Evolutionary conservation across 208 protist species (phyloP), one percentile per base, ranked within the genome.

Genomic region (Acanthamoeba castellanii): DNA sequence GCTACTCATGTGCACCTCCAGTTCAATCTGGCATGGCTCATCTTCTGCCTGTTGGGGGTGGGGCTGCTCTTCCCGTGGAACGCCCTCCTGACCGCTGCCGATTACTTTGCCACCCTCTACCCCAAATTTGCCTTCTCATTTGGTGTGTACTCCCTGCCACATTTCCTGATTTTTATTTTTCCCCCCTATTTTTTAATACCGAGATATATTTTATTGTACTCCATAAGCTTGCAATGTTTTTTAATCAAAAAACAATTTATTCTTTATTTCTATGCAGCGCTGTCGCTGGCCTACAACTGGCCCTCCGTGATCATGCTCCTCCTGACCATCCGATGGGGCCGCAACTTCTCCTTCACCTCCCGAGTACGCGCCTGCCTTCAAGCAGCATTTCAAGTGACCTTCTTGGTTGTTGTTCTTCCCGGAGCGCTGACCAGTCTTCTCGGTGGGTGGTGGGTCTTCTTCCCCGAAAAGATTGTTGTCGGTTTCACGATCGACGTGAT

Each of bases 281-380:
- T 95, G 47, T 94, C 95, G 18, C 55, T 95, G 50, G 95, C 95
- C 59, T 96, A 96, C 45, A 96, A 96, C 57, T 95, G 84, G 47
- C 52, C 94, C 27, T 87, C 81, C 32, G 94, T 94, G 34, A 74
- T 96, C 52, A 59, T 94, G 52, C 72, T 96, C 22, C 92, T 96
- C 59, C 64, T 96, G 30, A 95, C 94, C 9, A 68, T 92, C 4
- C 76, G 92, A 8, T 37, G 95, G 1, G 92, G 93, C 52, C 93
- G 81, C 64, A 95, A 61, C 37, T 85, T 96, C 52, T 95, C 93
- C 42, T 95, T 96, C 30, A 94, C 70, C 27, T 34, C 93, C 18
- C 52, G 95, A 52, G 95, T 95, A 30, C 59, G 64, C 50, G 5
- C 81, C 45, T 72, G 82, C 18, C 14, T 25, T 52, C 22, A 16